Evolutionary conservation across 345 rosid species (phyloP).

Genomic region (Clarkia xantiana): DNA sequence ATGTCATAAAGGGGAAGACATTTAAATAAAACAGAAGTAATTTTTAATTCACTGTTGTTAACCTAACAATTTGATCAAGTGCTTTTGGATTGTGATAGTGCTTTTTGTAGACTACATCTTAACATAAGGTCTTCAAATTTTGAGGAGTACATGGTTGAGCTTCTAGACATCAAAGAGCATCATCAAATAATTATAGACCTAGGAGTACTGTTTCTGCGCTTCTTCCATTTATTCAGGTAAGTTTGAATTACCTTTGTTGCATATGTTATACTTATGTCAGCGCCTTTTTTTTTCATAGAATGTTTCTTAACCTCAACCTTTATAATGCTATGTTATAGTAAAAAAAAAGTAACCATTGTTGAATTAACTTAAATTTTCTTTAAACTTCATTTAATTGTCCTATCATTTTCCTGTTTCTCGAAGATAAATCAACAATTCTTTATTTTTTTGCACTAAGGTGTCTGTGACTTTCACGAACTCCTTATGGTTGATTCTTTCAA

Average conservation of each 20-base stretch:
- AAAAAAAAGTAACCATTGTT: too few species aligned
- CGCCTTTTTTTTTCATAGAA: too few species aligned
- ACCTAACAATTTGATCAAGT: too few species aligned
- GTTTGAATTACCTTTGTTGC: too few species aligned
- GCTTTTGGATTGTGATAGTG: conserved; percentile 67
- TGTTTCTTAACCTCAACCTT: not conserved
- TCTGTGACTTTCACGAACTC: conserved; percentile 60
- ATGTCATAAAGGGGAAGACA: not conserved
- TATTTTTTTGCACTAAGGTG: conserved; percentile 34
- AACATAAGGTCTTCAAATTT: conserved; percentile 71
- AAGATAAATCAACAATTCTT: not conserved
- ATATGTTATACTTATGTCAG: too few species aligned
- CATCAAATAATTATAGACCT: conserved; percentile 39
- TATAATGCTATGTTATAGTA: too few species aligned
- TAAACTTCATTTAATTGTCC: not conserved
- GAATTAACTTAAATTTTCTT: too few species aligned
- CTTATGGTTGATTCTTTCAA: conserved; percentile 74
- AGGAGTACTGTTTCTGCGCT: conserved; percentile 48
- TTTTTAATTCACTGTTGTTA: not conserved
- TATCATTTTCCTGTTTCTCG: not conserved
- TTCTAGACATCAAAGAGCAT: conserved; percentile 78
- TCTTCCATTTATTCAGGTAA: conserved; percentile 71
- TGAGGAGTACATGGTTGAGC: conserved; percentile 89
- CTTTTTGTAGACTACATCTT: conserved; percentile 52
- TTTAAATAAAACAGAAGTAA: too few species aligned